Percentiles rank a stretch among this genome's conserved stretches.
phyloP scores from a whole-genome alignment of 148 eudicot genomes.

The Oxyria digyna region DNA sequence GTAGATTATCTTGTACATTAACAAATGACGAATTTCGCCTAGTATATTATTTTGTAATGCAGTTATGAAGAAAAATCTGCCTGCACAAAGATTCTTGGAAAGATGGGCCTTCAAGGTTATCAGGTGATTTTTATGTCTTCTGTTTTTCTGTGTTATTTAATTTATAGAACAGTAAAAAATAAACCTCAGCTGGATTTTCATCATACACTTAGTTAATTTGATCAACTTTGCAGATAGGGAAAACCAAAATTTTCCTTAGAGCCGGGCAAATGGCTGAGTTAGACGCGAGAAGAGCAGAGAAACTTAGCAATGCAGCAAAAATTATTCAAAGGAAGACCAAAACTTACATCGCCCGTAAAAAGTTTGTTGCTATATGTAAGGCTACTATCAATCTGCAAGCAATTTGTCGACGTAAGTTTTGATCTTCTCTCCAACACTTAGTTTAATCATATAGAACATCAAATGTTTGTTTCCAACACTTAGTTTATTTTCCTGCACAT shows the following conservation, averaged over 20 bases:
- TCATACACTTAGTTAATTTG: not conserved
- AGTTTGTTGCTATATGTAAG: slow-evolving; percentile 41
- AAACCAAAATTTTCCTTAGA: slow-evolving; percentile 81
- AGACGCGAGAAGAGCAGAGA: slow-evolving; percentile 66
- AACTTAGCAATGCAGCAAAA: slow-evolving; percentile 68
- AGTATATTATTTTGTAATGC: slow-evolving; percentile 12
- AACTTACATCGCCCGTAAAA: slow-evolving; percentile 52
- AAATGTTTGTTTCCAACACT: not conserved
- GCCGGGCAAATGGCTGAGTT: slow-evolving; percentile 98
- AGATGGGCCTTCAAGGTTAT: slow-evolving; percentile 62
- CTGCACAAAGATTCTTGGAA: slow-evolving; percentile 76
- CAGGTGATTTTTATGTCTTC: no score
- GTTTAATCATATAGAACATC: not conserved
- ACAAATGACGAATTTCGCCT: not conserved
- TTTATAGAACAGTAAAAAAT: no score
- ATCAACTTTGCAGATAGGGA: slow-evolving; percentile 59
- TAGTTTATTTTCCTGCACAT: slow-evolving; percentile 6
- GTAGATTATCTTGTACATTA: not conserved
- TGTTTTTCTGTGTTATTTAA: not conserved
- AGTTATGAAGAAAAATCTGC: slow-evolving; percentile 61
- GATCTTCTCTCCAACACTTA: not conserved
- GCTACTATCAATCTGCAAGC: slow-evolving; percentile 58
- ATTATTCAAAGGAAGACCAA: slow-evolving; percentile 58
- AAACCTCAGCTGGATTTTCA: no score
- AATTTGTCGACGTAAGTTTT: slow-evolving; percentile 45